Evolutionary conservation across 371 early-diverging fungal species (phyloP).

Genomic region (Massospora cicadina): DNA sequence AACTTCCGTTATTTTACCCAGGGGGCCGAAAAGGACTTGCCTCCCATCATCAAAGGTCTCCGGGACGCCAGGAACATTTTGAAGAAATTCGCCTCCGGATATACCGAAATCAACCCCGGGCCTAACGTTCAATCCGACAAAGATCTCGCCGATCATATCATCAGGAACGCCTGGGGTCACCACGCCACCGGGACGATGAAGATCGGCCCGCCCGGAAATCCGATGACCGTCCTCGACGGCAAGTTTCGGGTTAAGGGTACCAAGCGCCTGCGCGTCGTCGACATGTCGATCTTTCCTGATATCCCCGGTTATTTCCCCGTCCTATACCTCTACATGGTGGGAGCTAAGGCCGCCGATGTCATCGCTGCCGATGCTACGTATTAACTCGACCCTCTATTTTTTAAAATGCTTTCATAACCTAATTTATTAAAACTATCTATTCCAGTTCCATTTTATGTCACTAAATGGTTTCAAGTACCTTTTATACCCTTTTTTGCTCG

Average conservation of each 20-base stretch:
- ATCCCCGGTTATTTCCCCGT: slow-evolving; percentile 12
- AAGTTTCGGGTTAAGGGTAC: slow-evolving; percentile 20
- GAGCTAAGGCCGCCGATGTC: slow-evolving; percentile 7
- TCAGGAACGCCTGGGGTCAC: slow-evolving; percentile 7
- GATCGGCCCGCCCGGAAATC: slow-evolving; percentile 15
- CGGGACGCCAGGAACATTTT: not conserved
- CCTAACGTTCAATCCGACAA: not conserved
- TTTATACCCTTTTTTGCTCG: too few species aligned
- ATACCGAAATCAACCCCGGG: not conserved
- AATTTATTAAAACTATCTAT: too few species aligned
- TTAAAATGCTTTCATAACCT: too few species aligned
- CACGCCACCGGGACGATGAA: slow-evolving; percentile 19
- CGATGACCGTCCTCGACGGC: slow-evolving; percentile 15
- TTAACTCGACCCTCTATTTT: too few species aligned
- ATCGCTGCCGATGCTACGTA: slow-evolving; percentile 1
- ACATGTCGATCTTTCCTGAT: slow-evolving; percentile 22
- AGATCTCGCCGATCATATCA: not conserved
- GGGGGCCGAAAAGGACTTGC: not conserved
- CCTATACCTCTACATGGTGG: not conserved
- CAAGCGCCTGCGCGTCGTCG: slow-evolving; percentile 20
- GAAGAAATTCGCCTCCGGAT: not conserved
- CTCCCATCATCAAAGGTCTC: slow-evolving; percentile 1
- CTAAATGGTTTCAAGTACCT: too few species aligned
- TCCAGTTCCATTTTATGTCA: too few species aligned
- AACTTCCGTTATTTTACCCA: slow-evolving; percentile 8